These are phyloP conservation scores for Pseudonectria buxi DNA, from an alignment of 2,329 filamentous ascomycete species.

Conservation along the genomic window DNA sequence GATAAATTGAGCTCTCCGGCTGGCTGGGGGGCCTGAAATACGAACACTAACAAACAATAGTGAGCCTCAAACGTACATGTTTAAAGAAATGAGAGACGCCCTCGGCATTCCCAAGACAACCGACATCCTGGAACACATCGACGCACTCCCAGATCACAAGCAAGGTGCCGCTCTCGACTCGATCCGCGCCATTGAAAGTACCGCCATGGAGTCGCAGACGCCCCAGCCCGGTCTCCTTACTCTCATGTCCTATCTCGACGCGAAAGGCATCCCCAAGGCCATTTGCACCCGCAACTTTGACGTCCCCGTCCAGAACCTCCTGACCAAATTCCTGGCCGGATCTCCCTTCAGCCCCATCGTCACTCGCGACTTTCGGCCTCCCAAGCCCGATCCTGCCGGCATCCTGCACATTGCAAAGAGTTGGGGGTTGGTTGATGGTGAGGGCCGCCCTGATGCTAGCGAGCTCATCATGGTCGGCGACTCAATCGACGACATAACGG, in stretches of 20 bases:
- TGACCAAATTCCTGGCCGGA: slow-evolving; percentile 64
- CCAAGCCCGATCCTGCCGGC: slow-evolving; percentile 83
- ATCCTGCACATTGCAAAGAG: slow-evolving; percentile 75
- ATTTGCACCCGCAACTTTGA: slow-evolving; percentile 96
- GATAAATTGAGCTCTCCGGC: too few relatives aligned
- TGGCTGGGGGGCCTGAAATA: too few relatives aligned
- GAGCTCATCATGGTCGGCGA: slow-evolving; percentile 64
- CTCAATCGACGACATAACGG: slow-evolving; percentile 88
- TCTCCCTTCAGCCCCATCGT: slow-evolving; percentile 71
- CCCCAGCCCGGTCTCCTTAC: slow-evolving; percentile 72
- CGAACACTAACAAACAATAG: slow-evolving; percentile 41
- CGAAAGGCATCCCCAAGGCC: slow-evolving; percentile 60
- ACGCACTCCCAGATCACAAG: slow-evolving; percentile 55
- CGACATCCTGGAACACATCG: slow-evolving; percentile 89
- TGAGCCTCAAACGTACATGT: slow-evolving; percentile 94
- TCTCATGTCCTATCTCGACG: slow-evolving; percentile 78
- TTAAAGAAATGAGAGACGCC: slow-evolving; percentile 71
- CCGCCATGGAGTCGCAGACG: slow-evolving; percentile 71
- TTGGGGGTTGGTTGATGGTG: slow-evolving; percentile 55
- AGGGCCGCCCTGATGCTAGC: slow-evolving; percentile 34
- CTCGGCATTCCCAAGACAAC: slow-evolving; percentile 63
- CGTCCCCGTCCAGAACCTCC: slow-evolving; percentile 64
- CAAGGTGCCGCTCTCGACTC: slow-evolving; percentile 62
- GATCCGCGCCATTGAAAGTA: slow-evolving; percentile 72
- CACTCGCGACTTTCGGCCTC: slow-evolving; percentile 73